Evolutionary conservation across 2,329 filamentous ascomycete genomes (phyloP).

Genomic region (Phialemoniopsis sp.): DNA sequence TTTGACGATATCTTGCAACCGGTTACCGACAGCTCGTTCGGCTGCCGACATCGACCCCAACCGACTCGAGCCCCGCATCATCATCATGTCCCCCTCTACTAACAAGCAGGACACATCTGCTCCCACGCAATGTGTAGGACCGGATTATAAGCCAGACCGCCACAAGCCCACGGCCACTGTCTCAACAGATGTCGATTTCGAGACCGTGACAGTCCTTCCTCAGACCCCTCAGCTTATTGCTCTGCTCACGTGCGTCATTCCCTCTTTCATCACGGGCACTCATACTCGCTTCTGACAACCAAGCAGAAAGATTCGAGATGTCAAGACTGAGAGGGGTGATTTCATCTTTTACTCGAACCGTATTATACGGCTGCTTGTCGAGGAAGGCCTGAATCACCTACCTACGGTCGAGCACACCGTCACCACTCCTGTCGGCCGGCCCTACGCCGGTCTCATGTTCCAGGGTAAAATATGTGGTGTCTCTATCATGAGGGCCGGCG

Average conservation of each 20-base stretch:
- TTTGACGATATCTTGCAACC: too few relatives aligned
- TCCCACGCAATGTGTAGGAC: slow-evolving; percentile 67
- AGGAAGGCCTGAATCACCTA: slow-evolving; percentile 95
- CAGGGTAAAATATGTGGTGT: slow-evolving; percentile 98
- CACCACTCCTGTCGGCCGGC: slow-evolving; percentile 83
- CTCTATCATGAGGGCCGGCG: slow-evolving; percentile 95
- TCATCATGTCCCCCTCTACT: too few relatives aligned
- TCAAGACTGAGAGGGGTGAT: slow-evolving; percentile 83
- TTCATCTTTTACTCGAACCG: slow-evolving; percentile 99
- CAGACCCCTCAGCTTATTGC: slow-evolving; percentile 98
- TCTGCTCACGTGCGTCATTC: slow-evolving; percentile 79
- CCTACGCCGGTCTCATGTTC: slow-evolving; percentile 89
- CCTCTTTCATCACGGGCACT: slow-evolving; percentile 3
- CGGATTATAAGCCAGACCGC: slow-evolving; percentile 69
- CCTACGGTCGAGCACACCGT: slow-evolving; percentile 86
- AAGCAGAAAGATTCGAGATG: slow-evolving; percentile 87
- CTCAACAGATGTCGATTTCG: slow-evolving; percentile 73
- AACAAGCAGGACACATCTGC: slow-evolving; percentile 2
- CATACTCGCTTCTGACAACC: neutral
- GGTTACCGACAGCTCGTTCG: too few relatives aligned
- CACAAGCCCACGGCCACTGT: slow-evolving; percentile 86
- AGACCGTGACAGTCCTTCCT: slow-evolving; percentile 84
- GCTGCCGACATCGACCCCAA: too few relatives aligned
- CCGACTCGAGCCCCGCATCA: too few relatives aligned
- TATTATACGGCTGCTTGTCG: slow-evolving; percentile 92